Base-by-base conservation (phyloP, 2,329 filamentous ascomycete genomes). In the Incumbomyces delicatus region DNA sequence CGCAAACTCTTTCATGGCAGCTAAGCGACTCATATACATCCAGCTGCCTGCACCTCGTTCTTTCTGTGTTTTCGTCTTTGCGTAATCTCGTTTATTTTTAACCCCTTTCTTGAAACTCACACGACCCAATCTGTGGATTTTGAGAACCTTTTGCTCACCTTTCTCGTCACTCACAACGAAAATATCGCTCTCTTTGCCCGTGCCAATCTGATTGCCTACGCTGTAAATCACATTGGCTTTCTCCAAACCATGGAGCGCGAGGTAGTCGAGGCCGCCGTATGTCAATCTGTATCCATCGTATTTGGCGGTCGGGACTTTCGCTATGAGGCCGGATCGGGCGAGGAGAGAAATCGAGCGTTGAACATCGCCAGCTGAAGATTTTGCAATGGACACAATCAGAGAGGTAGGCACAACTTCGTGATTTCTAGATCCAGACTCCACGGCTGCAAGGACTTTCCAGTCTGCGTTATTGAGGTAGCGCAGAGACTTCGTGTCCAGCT, bases 161-260 rank as follows among this genome's bases (percentile, higher is more conserved):
- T 75, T 76, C 44, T 87, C 75, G 59, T 88, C 81, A 46, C 92
- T 90, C 41, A 95, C 89, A 48, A 96, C 83, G 66, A 94, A 85
- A 61, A 98, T 96, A 62, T 98, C 92, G 57, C 87, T 94, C 69
- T 98, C 92, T 66, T 98, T 98, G 45, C 92, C 92, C 2, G 96
- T 89, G 40, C 94, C 92, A 54, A 98, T 87, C 60, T 94, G 85
- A 65, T 85, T 92, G 44, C 92, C 92, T 3, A 96, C 87, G 56
- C 86, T 94, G 75, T 94, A 96, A 34, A 96, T 77, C 47, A 77
- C 78, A 57, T 84, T 83, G 54, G 80, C 75, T 58, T 85, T 84
- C 48, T 89, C 83, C 64, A 96, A 83, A 0, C 87, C 81, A 68
- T 96, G 88, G 45, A 98, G 76, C 13, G 92, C 87, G n/a, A 98